A percentile compares a stretch with the other conserved stretches of the same genome.
These are phyloP conservation scores for Venturiaceae sp. DNA, from an alignment of 2,329 filamentous ascomycete genomes.

Conservation along the genomic window DNA sequence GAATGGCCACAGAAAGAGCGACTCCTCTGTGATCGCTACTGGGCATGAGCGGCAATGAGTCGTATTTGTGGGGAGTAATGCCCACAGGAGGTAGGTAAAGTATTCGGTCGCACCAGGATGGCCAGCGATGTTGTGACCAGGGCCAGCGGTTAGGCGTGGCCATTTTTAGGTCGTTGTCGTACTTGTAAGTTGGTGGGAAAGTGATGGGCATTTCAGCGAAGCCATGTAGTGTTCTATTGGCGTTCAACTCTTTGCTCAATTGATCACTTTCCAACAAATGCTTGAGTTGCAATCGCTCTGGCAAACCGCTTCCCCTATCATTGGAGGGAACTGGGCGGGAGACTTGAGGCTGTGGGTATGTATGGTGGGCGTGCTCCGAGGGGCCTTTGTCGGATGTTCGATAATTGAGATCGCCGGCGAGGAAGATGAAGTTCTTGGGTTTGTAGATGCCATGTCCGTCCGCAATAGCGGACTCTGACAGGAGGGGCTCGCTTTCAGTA, in stretches of 20 bases:
- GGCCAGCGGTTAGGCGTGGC: slow-evolving; percentile 42
- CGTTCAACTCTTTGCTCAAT: slow-evolving; percentile 59
- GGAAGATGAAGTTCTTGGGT: slow-evolving; percentile 66
- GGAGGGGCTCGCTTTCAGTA: slow-evolving; percentile 22
- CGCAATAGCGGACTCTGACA: slow-evolving; percentile 12
- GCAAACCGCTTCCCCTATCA: not conserved
- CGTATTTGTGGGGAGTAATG: slow-evolving; percentile 55
- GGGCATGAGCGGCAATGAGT: slow-evolving; percentile 65
- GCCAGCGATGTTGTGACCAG: slow-evolving; percentile 77
- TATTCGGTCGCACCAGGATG: slow-evolving; percentile 88
- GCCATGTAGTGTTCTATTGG: slow-evolving; percentile 66
- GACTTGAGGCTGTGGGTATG: slow-evolving; percentile 45
- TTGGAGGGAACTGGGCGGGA: slow-evolving; percentile 48
- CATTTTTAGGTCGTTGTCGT: slow-evolving; percentile 25
- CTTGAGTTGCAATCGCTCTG: slow-evolving; percentile 17
- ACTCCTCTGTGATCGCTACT: slow-evolving; percentile 86
- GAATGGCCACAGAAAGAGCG: slow-evolving; percentile 56
- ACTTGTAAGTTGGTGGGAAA: slow-evolving; percentile 95
- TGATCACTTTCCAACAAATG: slow-evolving; percentile 69
- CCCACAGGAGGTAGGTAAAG: slow-evolving; percentile 55
- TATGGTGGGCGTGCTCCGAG: slow-evolving; percentile 41
- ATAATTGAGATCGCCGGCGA: slow-evolving; percentile 93
- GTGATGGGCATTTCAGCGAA: slow-evolving; percentile 62
- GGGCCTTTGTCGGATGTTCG: slow-evolving; percentile 65
- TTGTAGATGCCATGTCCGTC: slow-evolving; percentile 58